Evolutionary conservation across 164 flowering plant genomes (phyloP).

Genomic region (Protea cynaroides): DNA sequence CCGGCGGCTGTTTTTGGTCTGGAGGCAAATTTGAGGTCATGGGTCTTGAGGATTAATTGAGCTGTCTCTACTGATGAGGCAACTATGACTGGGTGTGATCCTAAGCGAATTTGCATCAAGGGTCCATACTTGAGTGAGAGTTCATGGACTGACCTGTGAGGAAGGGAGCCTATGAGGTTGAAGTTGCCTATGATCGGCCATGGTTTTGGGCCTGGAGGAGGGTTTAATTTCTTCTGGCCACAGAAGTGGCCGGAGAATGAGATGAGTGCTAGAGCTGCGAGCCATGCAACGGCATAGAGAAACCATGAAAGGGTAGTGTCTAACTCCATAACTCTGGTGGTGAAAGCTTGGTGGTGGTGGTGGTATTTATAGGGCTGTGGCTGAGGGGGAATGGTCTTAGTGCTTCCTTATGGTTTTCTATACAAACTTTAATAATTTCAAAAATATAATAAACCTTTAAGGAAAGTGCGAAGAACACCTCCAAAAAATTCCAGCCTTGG

Average conservation of each 20-base stretch:
- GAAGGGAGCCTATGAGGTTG: conserved; percentile 22
- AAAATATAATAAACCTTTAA: no score
- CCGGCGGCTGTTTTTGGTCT: conserved; percentile 22
- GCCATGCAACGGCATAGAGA: not conserved
- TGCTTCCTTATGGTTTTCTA: no score
- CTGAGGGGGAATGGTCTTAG: no score
- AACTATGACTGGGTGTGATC: conserved; percentile 19
- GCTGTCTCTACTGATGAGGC: conserved; percentile 20
- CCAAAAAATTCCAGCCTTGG: no score
- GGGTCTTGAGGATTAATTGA: conserved; percentile 10
- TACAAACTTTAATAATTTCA: no score
- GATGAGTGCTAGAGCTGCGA: not conserved
- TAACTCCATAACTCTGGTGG: not conserved
- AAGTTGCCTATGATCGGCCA: conserved; percentile 32
- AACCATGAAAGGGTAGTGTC: not conserved
- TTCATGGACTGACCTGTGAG: conserved; percentile 24
- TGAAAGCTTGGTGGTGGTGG: no score
- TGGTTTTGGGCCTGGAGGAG: conserved; percentile 27
- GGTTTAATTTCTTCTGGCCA: not conserved
- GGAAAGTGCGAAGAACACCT: no score
- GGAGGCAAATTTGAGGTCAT: conserved; percentile 16
- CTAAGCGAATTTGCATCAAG: conserved; percentile 21
- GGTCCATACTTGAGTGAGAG: conserved; percentile 23
- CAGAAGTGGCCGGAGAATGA: not conserved
- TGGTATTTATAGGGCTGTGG: no score